Evolutionary conservation across 164 flowering plant genomes (phyloP).

Genomic region (Cinnamomum chago): DNA sequence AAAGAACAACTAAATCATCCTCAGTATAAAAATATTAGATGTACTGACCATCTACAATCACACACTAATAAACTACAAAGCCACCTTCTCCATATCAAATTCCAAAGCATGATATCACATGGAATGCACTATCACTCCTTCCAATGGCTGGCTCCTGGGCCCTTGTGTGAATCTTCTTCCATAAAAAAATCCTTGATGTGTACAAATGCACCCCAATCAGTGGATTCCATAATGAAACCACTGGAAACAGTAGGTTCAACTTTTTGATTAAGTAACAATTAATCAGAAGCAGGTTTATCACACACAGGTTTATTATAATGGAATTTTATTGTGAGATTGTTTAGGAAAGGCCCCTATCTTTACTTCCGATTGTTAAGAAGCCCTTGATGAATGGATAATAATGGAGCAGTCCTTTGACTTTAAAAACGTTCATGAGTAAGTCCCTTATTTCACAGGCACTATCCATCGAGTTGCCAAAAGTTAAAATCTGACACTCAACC

Average conservation of each 20-base stretch:
- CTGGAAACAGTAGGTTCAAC: neutral
- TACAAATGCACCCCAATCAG: neutral
- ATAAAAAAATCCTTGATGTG: neutral
- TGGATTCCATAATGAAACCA: neutral
- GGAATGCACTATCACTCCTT: neutral
- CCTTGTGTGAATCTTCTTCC: neutral
- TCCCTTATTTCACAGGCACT: no score
- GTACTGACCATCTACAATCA: neutral
- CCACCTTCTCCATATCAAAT: neutral
- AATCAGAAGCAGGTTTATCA: neutral
- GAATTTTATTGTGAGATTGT: no score
- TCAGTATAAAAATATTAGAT: neutral
- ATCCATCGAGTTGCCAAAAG: no score
- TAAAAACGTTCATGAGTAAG: no score
- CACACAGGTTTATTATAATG: no score
- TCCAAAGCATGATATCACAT: neutral
- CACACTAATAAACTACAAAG: neutral
- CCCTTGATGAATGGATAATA: no score
- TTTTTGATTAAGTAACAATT: neutral
- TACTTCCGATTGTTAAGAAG: no score
- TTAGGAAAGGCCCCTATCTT: no score
- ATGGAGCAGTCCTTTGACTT: no score
- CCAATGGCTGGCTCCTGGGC: neutral
- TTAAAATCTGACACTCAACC: no score
- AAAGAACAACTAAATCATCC: neutral